Evolutionary conservation across 768 basidiomycete genomes (phyloP).

Genomic region (Lactarius pseudohatsudake): DNA sequence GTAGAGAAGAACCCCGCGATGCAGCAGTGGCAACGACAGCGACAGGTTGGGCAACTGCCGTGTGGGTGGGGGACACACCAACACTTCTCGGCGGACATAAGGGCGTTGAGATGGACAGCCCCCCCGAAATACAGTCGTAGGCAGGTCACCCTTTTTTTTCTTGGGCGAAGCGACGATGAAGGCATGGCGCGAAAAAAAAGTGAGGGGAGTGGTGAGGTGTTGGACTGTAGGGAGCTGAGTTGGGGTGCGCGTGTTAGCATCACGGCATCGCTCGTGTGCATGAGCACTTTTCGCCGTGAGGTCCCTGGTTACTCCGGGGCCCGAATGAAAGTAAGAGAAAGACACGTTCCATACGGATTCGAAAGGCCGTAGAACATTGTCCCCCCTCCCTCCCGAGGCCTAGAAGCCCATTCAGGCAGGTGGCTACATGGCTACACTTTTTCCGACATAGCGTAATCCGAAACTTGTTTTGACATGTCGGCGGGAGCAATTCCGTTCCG

Average conservation of each 20-base stretch:
- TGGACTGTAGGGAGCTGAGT: not conserved
- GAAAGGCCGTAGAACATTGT: not conserved
- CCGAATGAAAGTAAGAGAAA: not conserved
- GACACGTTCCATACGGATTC: not conserved
- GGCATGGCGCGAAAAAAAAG: not conserved
- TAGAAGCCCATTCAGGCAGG: not conserved
- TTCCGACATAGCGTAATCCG: not conserved
- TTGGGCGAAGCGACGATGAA: not conserved
- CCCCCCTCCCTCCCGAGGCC: not conserved
- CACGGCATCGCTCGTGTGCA: not conserved
- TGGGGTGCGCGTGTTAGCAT: not conserved
- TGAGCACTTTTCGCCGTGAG: not conserved
- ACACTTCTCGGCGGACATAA: not conserved
- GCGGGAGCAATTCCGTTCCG: not conserved
- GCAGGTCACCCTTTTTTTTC: not conserved
- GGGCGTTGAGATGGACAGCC: not conserved
- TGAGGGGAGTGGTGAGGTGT: slow-evolving; percentile 3
- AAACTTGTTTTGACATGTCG: not conserved
- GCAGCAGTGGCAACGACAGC: not conserved
- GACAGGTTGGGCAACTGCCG: not conserved
- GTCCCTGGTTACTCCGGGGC: not conserved
- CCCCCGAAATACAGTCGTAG: not conserved
- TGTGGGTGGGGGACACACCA: not conserved
- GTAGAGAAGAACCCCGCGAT: not conserved
- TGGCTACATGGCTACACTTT: not conserved